Evolutionary conservation across 1,284 basidiomycete genomes (phyloP), one percentile per base, ranked within the genome.

Genomic region (Ustilago curta): DNA sequence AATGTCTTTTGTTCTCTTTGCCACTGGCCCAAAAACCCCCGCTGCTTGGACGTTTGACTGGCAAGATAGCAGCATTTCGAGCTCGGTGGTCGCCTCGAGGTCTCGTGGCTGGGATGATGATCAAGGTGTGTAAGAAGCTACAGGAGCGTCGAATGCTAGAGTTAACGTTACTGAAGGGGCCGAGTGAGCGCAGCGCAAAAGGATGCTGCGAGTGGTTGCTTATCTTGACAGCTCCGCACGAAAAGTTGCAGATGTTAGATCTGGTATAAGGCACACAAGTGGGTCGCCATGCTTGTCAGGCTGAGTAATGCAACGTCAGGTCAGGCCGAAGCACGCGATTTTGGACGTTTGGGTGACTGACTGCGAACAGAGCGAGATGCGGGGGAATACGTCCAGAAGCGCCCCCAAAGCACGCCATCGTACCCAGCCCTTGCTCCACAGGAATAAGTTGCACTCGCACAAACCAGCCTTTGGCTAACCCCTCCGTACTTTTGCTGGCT

Each of bases 351-450:
- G 29, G 31, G 12, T 12, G 39, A 19, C 31, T 12, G 39, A 19
- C 31, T 5, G 21, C 31, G 5, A 25, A 11, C 23, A 29, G 11
- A 19, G 23, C 11, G 23, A 21, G 47, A 50, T 48, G 43, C 44
- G 42, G 66, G 66, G 60, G 57, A 48, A 70, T 9, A 57, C n/a
- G 67, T 70, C 67, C 40, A 64, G 56, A 23, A 64, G 57, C 32
- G 67, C 67, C 52, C 19, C 2, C 16, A 23, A 47, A 70, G 67
- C 67, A 70, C 61, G 61, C 67, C 56, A 70, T 70, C 51, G 40
- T 21, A 23, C 39, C 49, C 25, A 32, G 59, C 55, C 54, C 55
- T 61, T 54, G 35, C 54, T 58, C 32, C 45, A 45, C 9, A 35
- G 31, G 16, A 2, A 16, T 23, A n/a, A n/a, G 23, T 14, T 3